These are phyloP conservation scores for Grammothele lineata DNA, from an alignment of 768 basidiomycete genomes.

Conservation along the genomic window DNA sequence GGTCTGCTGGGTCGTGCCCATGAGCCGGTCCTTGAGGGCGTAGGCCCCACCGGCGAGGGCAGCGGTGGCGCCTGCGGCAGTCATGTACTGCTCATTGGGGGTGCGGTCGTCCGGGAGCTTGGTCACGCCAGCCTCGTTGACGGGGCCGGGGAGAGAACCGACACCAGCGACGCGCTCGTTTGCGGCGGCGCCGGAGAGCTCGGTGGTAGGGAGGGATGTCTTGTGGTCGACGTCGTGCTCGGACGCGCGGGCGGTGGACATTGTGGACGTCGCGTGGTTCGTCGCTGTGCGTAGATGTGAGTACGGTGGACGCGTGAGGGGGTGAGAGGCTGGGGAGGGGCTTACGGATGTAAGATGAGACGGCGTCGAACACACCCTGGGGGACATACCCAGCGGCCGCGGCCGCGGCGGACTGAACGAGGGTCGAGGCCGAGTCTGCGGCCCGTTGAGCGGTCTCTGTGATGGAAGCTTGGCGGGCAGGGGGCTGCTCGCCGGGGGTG, in stretches of 20 bases:
- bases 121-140: slow-evolving; percentile 43
- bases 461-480: neutral
- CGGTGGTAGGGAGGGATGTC: slow-evolving; percentile 11
- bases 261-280: slow-evolving; percentile 4
- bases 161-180: slow-evolving; percentile 33
- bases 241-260: slow-evolving; percentile 15
- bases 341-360: slow-evolving; percentile 22
- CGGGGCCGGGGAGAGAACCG: slow-evolving; percentile 45
- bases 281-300: neutral
- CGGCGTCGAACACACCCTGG: slow-evolving; percentile 18
- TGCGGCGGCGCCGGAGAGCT: slow-evolving; percentile 12
- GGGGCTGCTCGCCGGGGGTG: slow-evolving; percentile 6
- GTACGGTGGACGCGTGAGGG: neutral
- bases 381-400: slow-evolving; percentile 21
- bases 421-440: slow-evolving; percentile 1
- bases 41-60: slow-evolving; percentile 4
- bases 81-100: slow-evolving; percentile 7
- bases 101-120: slow-evolving; percentile 44
- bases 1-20: neutral
- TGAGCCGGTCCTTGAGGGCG: slow-evolving; percentile 5
- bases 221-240: slow-evolving; percentile 15
- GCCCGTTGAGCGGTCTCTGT: slow-evolving; percentile 6
- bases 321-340: too few relatives aligned
- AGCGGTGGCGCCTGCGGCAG: slow-evolving; percentile 6
- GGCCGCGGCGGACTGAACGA: slow-evolving; percentile 8